These are phyloP conservation scores for Mallotus repandus DNA, from an alignment of 441 rosid genomes.

Conservation along the genomic window DNA sequence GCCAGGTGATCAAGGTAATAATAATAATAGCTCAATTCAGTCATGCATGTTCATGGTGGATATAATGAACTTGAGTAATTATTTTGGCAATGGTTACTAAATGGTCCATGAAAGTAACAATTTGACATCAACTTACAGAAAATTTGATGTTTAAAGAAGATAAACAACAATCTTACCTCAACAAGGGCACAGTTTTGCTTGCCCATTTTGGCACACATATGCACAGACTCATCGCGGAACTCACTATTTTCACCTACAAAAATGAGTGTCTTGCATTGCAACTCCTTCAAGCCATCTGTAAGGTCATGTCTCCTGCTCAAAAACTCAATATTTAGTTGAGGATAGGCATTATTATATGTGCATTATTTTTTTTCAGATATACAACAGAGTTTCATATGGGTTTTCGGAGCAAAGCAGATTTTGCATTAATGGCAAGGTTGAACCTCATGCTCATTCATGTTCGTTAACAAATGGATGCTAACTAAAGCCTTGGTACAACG, in stretches of 20 bases:
- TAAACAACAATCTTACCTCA: constrained; percentile 45
- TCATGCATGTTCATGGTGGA: no score
- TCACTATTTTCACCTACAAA: constrained; percentile 75
- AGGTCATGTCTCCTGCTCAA: constrained; percentile 75
- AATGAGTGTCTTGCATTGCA: constrained; percentile 69
- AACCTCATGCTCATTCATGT: no score
- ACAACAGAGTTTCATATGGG: not conserved
- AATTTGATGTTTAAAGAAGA: not conserved
- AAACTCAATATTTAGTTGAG: constrained; percentile 23
- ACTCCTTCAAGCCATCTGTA: constrained; percentile 55
- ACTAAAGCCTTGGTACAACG: no score
- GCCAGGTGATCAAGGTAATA: no score
- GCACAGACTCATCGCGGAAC: constrained; percentile 59
- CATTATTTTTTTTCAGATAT: not conserved
- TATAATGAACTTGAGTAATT: no score
- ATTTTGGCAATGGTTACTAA: no score
- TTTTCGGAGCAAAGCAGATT: not conserved
- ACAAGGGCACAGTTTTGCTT: constrained; percentile 58
- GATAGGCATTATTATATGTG: not conserved
- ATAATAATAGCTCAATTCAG: no score
- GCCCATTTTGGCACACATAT: constrained; percentile 64
- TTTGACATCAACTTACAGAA: no score
- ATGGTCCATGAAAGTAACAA: not conserved
- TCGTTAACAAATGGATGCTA: no score
- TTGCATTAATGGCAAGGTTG: not conserved